These are phyloP conservation scores for Rubia yunnanensis DNA, from an alignment of 257 asterid species.

Conservation along the genomic window DNA sequence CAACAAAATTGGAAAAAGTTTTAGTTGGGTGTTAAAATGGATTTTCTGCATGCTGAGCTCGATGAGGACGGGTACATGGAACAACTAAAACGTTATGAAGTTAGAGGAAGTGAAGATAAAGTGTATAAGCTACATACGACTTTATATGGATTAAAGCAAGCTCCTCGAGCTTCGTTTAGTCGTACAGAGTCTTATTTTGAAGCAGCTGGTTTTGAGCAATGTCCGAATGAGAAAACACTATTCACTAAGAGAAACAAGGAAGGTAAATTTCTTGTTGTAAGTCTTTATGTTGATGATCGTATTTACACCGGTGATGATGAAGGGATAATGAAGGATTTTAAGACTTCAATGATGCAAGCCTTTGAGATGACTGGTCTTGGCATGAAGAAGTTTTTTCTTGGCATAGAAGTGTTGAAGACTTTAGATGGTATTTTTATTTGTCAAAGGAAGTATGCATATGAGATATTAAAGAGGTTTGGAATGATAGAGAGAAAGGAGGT, in stretches of 20 bases:
- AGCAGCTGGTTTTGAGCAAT: not conserved
- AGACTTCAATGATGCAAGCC: not conserved
- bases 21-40: no score
- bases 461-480: not conserved
- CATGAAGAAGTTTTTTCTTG: not conserved
- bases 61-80: no score
- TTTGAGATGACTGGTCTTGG: not conserved
- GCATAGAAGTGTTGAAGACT: not conserved
- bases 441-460: not conserved
- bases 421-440: not conserved
- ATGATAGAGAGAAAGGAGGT: not conserved
- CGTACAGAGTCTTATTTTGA: no score
- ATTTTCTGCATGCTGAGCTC: no score
- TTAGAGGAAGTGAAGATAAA: no score
- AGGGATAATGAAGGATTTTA: not conserved
- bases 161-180: no score
- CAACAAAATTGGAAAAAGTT: no score
- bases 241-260: not conserved
- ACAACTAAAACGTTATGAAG: no score
- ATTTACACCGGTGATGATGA: not conserved
- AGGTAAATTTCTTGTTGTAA: not conserved
- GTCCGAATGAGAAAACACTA: not conserved
- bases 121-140: no score
- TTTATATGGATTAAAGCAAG: no score
- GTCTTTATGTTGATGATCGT: not conserved